Evolutionary conservation across 2,329 filamentous ascomycete species (phyloP), one percentile per base, ranked within the genome.

Genomic region (Chaetothyriales sp.): DNA sequence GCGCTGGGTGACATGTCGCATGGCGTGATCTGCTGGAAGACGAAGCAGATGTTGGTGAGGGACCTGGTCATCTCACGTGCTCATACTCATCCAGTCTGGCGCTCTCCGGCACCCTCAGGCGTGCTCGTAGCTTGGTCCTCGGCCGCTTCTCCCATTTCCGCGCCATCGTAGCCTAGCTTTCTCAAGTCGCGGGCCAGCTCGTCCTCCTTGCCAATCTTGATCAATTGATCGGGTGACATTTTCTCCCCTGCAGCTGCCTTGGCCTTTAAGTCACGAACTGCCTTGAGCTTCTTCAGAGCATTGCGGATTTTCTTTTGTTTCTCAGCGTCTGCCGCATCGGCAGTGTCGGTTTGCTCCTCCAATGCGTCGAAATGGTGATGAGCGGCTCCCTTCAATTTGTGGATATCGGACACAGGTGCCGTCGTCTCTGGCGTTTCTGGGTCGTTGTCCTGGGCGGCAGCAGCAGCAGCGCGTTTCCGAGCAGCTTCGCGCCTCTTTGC

Each of bases 201-300:
- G 57, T 87, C 88, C 66, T 98, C 95, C 69, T 92, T 94, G 67
- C 95, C 94, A 51, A 98, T 87, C 72, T 98, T 98, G 61, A 90
- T 89, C 58, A 97, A 84, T 71, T 98, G 92, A 71, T 98, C 92
- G 0, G 89, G 90, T 22, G 97, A 74, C 55, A 98, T 70, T 4
- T 80, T 76, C 65, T 87, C 85, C 18, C 92, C 92, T 51, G 81
- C 82, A 20, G 94, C 86, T 68, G 94, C 94, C 76, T 95, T 95
- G 62, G 82, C 83, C 65, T 88, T 85, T 50, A 98, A 75, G 1
- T 97, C 92, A 60, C 82, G 85, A 3, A 92, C 90, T 67, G 98
- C 92, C 63, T 90, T 86, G 54, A 98, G 73, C 70, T 97, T 98
- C 76, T 98, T 98, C 66, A 84, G 86, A 45, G 97, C 71, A 63